A percentile compares a stretch with the other conserved stretches of the same genome.
These are phyloP conservation scores for Suillus alpinus DNA, from an alignment of 768 basidiomycete genomes.

Conservation along the genomic window DNA sequence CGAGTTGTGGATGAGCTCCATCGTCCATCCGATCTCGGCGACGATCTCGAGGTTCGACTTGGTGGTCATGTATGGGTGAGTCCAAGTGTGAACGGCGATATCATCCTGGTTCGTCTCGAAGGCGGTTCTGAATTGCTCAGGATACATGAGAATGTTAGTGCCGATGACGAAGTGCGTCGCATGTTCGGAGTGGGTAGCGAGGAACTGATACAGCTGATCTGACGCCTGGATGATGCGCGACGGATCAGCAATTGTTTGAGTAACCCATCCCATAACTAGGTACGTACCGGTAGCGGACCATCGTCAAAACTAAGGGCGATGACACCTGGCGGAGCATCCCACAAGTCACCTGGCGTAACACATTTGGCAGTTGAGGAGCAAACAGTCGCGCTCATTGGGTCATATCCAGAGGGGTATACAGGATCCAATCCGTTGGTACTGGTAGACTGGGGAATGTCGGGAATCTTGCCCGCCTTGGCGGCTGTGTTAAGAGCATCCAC, in stretches of 20 bases:
- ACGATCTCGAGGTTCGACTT: slow-evolving; percentile 66
- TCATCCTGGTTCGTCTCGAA: slow-evolving; percentile 40
- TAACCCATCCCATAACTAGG: background rate
- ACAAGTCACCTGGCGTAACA: slow-evolving; percentile 55
- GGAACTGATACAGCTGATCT: slow-evolving; percentile 57
- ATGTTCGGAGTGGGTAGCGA: slow-evolving; percentile 59
- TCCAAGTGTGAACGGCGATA: slow-evolving; percentile 51
- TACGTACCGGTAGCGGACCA: slow-evolving; percentile 57
- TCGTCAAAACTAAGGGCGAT: slow-evolving; percentile 77
- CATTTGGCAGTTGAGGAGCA: slow-evolving; percentile 82
- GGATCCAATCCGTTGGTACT: slow-evolving; percentile 31
- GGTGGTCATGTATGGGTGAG: slow-evolving; percentile 80
- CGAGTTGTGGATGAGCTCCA: slow-evolving; percentile 74
- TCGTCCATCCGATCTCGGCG: slow-evolving; percentile 76
- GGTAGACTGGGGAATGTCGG: slow-evolving; percentile 55
- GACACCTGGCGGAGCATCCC: slow-evolving; percentile 72
- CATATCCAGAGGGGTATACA: slow-evolving; percentile 35
- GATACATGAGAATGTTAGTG: slow-evolving; percentile 61
- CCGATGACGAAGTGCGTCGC: slow-evolving; percentile 93
- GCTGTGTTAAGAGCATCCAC: slow-evolving; percentile 64
- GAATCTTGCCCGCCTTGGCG: slow-evolving; percentile 69
- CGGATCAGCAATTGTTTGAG: slow-evolving; percentile 5
- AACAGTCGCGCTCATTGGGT: slow-evolving; percentile 48
- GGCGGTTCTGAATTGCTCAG: slow-evolving; percentile 51
- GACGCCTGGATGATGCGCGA: slow-evolving; percentile 32